Evolutionary conservation across 1,284 basidiomycete species (phyloP).

Genomic region (Gymnopus androsaceus): DNA sequence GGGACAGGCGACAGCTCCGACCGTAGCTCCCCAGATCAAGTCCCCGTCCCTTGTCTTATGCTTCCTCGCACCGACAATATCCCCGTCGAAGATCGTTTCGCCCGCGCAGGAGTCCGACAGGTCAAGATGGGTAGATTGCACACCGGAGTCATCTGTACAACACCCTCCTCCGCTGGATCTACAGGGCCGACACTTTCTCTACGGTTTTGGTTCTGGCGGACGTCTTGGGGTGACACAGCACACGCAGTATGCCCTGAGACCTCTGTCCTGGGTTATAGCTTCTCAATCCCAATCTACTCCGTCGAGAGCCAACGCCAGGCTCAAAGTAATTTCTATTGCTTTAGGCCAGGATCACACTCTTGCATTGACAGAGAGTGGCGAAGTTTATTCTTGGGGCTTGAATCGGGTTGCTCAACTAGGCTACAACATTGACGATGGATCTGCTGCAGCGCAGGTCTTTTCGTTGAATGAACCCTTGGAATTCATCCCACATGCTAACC

Average conservation of each 20-base stretch:
- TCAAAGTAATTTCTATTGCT: slow-evolving; percentile 61
- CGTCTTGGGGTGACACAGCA: slow-evolving; percentile 79
- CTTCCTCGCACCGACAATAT: slow-evolving; percentile 29
- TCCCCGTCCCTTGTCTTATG: slow-evolving; percentile 53
- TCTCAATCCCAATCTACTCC: not conserved
- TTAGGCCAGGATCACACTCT: slow-evolving; percentile 95
- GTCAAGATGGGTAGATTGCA: slow-evolving; percentile 17
- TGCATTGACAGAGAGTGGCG: slow-evolving; percentile 77
- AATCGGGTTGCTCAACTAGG: slow-evolving; percentile 90
- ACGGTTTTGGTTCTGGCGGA: slow-evolving; percentile 15
- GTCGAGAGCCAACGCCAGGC: not conserved
- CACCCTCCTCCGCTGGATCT: not conserved
- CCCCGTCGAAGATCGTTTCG: slow-evolving; percentile 13
- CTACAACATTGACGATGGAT: slow-evolving; percentile 72
- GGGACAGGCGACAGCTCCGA: slow-evolving; percentile 85
- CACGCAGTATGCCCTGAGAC: slow-evolving; percentile 75
- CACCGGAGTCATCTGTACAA: slow-evolving; percentile 8
- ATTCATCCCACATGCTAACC: slow-evolving; percentile 26
- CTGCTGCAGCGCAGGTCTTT: slow-evolving; percentile 65
- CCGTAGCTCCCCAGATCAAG: slow-evolving; percentile 78
- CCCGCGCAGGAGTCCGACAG: slow-evolving; percentile 7
- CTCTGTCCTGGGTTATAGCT: slow-evolving; percentile 36
- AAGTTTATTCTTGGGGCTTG: slow-evolving; percentile 89
- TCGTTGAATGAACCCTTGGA: slow-evolving; percentile 61
- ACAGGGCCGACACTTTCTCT: slow-evolving; percentile 3